phyloP scores from a whole-genome alignment of 2,329 filamentous ascomycete species.

The Aspergillus fijiensis region DNA sequence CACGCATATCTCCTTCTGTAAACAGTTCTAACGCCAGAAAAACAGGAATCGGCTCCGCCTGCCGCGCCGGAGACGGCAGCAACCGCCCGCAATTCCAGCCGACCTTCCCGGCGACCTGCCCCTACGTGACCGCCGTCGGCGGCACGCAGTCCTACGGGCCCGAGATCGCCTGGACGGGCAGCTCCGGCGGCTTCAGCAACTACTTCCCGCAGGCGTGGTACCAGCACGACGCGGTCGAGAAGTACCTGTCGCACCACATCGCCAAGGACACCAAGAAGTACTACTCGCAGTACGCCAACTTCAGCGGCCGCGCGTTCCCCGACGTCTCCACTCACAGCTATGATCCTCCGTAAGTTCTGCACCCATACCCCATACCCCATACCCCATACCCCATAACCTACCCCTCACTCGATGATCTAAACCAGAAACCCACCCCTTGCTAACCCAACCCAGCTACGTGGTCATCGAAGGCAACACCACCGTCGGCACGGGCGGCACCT shows the following conservation, averaged over 20 bases:
- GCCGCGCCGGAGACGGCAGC: slow-evolving; percentile 43
- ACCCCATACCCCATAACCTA: no score
- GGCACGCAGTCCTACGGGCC: slow-evolving; percentile 54
- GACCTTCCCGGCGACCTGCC: slow-evolving; percentile 66
- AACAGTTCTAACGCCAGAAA: slow-evolving; percentile 1
- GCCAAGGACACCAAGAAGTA: slow-evolving; percentile 37
- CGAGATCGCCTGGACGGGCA: slow-evolving; percentile 49
- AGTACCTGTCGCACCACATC: slow-evolving; percentile 40
- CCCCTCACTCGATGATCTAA: no score
- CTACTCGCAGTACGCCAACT: slow-evolving; percentile 50
- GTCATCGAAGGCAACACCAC: slow-evolving; percentile 17
- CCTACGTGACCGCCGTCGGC: slow-evolving; percentile 67
- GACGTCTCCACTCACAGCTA: slow-evolving; percentile 61
- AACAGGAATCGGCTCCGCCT: slow-evolving; percentile 56
- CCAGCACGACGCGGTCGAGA: slow-evolving; percentile 46
- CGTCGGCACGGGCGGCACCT: slow-evolving; percentile 24
- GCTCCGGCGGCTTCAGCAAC: slow-evolving; percentile 53
- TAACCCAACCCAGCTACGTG: slow-evolving; percentile 8
- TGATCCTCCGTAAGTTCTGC: slow-evolving; percentile 43
- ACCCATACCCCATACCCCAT: slow-evolving; percentile 21
- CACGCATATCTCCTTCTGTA: no score
- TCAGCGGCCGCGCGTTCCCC: slow-evolving; percentile 53
- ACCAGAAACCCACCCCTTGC: no score
- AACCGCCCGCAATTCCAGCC: slow-evolving; percentile 58
- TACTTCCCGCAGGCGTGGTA: slow-evolving; percentile 51